A percentile compares a stretch with the other conserved stretches of the same genome.
Evolutionary conservation across 106 monocot genomes (phyloP).

Genomic region (Dioscorea dumetorum): DNA sequence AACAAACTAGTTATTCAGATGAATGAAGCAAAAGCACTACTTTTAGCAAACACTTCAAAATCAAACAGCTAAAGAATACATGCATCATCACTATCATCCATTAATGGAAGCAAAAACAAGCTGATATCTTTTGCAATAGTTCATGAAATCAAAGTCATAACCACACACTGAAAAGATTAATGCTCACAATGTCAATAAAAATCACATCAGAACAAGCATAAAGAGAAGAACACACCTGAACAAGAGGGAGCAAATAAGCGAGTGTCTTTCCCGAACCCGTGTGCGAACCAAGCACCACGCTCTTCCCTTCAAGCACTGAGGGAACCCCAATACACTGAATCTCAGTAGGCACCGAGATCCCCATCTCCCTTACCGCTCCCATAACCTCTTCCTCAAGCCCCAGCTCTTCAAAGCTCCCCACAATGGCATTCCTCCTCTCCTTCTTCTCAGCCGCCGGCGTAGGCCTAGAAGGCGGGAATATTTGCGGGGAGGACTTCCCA

Average conservation of each 20-base stretch:
- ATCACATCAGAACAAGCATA: background rate
- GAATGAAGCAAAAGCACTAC: too few species aligned
- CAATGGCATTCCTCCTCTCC: constrained; percentile 2
- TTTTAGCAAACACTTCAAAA: too few species aligned
- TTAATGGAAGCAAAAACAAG: too few species aligned
- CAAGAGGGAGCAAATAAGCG: constrained; percentile 85
- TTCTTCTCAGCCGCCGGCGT: constrained; percentile 1
- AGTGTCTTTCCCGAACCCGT: constrained; percentile 96
- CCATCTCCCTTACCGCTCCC: constrained; percentile 60
- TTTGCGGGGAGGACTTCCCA: background rate
- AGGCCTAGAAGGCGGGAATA: too few species aligned
- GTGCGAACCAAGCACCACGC: constrained; percentile 84
- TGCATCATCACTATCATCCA: too few species aligned
- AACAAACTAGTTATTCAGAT: too few species aligned
- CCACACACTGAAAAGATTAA: too few species aligned
- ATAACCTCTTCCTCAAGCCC: constrained; percentile 75
- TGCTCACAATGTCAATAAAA: too few species aligned
- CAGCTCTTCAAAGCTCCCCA: constrained; percentile 52
- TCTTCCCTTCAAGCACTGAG: constrained; percentile 63
- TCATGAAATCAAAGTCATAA: too few species aligned
- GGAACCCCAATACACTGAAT: constrained; percentile 82
- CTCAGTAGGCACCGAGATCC: constrained; percentile 80
- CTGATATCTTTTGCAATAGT: too few species aligned
- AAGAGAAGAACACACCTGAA: constrained; percentile 49
- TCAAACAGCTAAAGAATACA: too few species aligned